phyloP scores from a whole-genome alignment of 495 filamentous ascomycete species.

The Penicillium alfredii region DNA sequence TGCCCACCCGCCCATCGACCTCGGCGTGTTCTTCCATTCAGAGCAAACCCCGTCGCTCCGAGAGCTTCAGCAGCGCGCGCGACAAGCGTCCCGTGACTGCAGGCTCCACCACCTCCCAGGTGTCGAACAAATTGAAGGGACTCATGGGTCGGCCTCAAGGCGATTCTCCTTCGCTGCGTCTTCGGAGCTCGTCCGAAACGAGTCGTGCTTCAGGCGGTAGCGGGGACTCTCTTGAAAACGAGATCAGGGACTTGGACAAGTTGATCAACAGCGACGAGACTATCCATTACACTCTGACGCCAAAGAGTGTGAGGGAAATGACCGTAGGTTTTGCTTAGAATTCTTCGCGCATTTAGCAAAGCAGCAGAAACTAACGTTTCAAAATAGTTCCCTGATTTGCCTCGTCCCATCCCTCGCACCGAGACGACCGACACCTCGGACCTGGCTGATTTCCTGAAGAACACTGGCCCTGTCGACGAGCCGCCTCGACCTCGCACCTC shows the following conservation, averaged over 20 bases:
- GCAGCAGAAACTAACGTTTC: too few relatives aligned
- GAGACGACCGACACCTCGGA: slow-evolving; percentile 34
- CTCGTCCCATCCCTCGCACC: slow-evolving; percentile 28
- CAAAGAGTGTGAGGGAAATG: slow-evolving; percentile 79
- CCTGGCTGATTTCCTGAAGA: slow-evolving; percentile 34
- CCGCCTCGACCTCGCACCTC: slow-evolving; percentile 17
- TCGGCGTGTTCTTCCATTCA: slow-evolving; percentile 28
- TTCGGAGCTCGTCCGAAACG: slow-evolving; percentile 45
- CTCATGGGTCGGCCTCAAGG: slow-evolving; percentile 42
- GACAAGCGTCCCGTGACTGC: slow-evolving; percentile 51
- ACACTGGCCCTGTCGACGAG: slow-evolving; percentile 27
- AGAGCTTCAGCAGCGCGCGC: slow-evolving; percentile 42
- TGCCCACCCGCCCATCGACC: slow-evolving; percentile 29
- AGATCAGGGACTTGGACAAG: slow-evolving; percentile 66
- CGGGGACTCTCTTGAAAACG: slow-evolving; percentile 40
- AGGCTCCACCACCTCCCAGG: slow-evolving; percentile 47
- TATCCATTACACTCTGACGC: slow-evolving; percentile 89
- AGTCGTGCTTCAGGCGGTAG: slow-evolving; percentile 33
- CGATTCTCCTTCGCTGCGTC: slow-evolving; percentile 36
- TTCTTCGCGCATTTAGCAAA: too few relatives aligned
- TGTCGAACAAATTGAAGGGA: slow-evolving; percentile 48
- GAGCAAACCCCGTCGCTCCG: slow-evolving; percentile 29
- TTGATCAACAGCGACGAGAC: slow-evolving; percentile 87
- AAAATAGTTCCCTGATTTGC: slow-evolving; percentile 42
- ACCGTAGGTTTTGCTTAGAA: too few relatives aligned